Base-by-base conservation (phyloP, 1,284 basidiomycete genomes). In the Ceratobasidium sp. region DNA sequence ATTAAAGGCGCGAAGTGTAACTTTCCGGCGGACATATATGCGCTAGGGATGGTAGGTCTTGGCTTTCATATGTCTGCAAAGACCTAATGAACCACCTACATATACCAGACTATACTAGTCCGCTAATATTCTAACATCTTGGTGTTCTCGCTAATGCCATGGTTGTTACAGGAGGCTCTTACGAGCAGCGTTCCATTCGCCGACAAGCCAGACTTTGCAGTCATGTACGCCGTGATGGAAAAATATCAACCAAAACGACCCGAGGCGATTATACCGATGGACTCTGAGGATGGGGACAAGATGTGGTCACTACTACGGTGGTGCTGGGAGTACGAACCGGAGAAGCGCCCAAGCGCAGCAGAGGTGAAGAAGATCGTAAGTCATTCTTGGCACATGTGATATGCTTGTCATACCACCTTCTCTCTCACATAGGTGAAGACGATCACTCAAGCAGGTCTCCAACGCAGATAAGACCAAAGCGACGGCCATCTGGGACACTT, bases 21-120 rank as follows among this genome's bases (percentile, higher is more conserved):
- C 33, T 4, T 26, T 3, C 23, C 46, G 12, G 48, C 66, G 10
- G 66, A 67, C 9, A 26, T 67, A n/a, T 67, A 52, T 40, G 46
- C 66, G 2, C 66, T 67, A 1, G 66, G 66, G 17, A 67, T 67
- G 66, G 66, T 67, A 28, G 12, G 23, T 33, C 33, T 40, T 1
- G 5, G n/a, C 20, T 50, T 46, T 6, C 28, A 12, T 13, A 7
- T 10, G n/a, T 15, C 15, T 3, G 3, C n/a, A 1, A 44, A 6
- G 1, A 6, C 38, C 17, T 44, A 40, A 40, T 44, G 0, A 17
- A 23, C 15, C 12, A 6, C 12, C 7, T 52, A 13, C 33, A 6
- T n/a, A 6, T 33, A 4, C 33, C 15, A 67, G 66, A 67, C 66
- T 23, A 50, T 67, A 3, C 46, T 67, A 28, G 33, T 33, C 33